Percentiles rank a stretch among this genome's conserved stretches.
phyloP scores from a whole-genome alignment of 345 rosid species.

The Eucalyptus erythrocorys region DNA sequence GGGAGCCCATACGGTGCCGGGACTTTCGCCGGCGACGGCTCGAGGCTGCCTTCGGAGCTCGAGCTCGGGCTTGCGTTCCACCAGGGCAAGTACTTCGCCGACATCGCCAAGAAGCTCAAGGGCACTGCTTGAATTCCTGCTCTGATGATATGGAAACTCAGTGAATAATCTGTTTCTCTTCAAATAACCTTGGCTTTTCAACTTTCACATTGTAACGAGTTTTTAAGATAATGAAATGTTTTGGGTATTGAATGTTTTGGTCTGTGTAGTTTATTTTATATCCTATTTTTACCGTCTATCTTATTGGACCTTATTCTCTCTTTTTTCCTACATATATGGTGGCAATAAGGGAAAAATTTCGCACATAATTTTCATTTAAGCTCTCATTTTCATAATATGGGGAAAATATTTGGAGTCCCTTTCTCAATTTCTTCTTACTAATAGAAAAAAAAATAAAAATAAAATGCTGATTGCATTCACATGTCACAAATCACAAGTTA shows the following conservation, averaged over 20 bases:
- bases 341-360: background rate
- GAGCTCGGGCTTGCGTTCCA: conserved; percentile 61
- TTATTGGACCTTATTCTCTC: background rate
- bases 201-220: background rate
- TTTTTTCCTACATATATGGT: background rate
- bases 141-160: background rate
- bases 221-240: background rate
- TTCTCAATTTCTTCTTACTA: background rate
- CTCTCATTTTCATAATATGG: background rate
- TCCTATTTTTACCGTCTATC: background rate
- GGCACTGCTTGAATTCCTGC: conserved; percentile 13
- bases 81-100: conserved; percentile 64
- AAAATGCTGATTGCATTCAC: background rate
- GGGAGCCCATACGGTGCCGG: conserved; percentile 75
- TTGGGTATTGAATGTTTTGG: background rate
- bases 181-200: background rate
- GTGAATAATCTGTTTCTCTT: background rate
- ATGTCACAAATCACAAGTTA: background rate
- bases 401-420: background rate
- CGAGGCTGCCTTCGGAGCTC: conserved; percentile 52
- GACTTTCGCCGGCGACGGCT: conserved; percentile 62
- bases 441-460: background rate
- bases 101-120: conserved; percentile 49
- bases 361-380: background rate
- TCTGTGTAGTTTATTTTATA: background rate